phyloP scores from a whole-genome alignment of 345 rosid species.

The Raphanus sativus region DNA sequence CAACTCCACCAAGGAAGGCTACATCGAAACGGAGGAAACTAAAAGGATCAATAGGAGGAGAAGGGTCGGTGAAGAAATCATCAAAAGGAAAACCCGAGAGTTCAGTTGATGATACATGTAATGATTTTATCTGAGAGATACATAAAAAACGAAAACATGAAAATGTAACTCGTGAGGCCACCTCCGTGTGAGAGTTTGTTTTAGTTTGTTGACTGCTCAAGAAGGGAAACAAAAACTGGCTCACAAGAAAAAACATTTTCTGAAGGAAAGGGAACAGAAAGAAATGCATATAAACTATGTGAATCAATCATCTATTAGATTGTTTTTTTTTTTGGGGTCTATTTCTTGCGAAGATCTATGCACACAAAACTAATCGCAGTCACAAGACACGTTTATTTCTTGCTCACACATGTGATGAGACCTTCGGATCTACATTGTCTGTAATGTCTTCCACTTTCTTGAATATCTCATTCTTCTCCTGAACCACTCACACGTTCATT shows the following conservation, averaged over 20 bases:
- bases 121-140: slow-evolving; percentile 31
- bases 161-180: slow-evolving; percentile 1
- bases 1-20: slow-evolving; percentile 35
- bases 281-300: slow-evolving; percentile 12
- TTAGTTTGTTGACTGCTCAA: not conserved
- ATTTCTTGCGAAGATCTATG: slow-evolving; percentile 72
- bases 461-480: not conserved
- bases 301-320: not conserved
- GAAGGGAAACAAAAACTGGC: not conserved
- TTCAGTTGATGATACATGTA: slow-evolving; percentile 35
- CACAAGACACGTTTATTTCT: too few relatives aligned
- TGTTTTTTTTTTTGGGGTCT: not conserved
- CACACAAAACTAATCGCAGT: too few relatives aligned
- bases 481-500: too few relatives aligned
- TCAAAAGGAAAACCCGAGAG: slow-evolving; percentile 33
- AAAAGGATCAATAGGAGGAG: slow-evolving; percentile 38
- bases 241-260: slow-evolving; percentile 4
- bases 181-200: not conserved
- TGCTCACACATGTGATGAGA: too few relatives aligned
- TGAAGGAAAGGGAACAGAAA: slow-evolving; percentile 12
- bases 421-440: too few relatives aligned
- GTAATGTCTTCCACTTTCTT: slow-evolving; percentile 24
- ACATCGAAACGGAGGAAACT: slow-evolving; percentile 36
- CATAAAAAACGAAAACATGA: slow-evolving; percentile 4
- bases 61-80: slow-evolving; percentile 32